phyloP scores from a whole-genome alignment of 2,329 filamentous ascomycete species.

The Herpotrichia juniperi region DNA sequence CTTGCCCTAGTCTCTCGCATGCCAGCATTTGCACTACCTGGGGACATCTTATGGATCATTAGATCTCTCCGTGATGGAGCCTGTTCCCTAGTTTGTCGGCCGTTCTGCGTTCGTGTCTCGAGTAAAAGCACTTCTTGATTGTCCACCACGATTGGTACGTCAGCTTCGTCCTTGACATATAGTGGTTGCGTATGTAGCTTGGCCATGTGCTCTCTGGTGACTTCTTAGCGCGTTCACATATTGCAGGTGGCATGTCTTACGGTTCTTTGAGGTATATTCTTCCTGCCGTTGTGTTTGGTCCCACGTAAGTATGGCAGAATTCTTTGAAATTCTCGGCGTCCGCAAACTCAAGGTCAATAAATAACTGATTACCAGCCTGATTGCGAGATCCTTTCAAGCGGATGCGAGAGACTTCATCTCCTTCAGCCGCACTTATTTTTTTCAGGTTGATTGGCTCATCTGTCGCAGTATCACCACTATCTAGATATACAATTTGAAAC shows the following conservation, averaged over 20 bases:
- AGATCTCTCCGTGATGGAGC: not conserved
- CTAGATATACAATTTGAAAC: not conserved
- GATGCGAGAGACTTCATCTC: slow-evolving; percentile 25
- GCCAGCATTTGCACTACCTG: not conserved
- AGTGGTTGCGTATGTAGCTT: slow-evolving; percentile 15
- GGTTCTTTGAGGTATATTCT: not conserved
- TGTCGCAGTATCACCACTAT: not conserved
- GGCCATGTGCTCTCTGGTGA: not conserved
- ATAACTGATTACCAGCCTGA: slow-evolving; percentile 10
- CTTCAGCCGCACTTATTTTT: slow-evolving; percentile 14
- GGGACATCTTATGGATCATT: not conserved
- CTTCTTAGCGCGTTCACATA: not conserved
- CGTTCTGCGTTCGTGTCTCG: not conserved
- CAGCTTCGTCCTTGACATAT: not conserved
- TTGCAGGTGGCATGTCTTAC: not conserved
- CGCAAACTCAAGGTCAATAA: slow-evolving; percentile 31
- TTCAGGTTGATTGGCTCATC: slow-evolving; percentile 4
- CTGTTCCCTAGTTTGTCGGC: not conserved
- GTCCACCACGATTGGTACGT: not conserved
- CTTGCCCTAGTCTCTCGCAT: not conserved
- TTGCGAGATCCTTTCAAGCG: slow-evolving; percentile 23
- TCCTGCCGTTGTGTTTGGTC: not conserved
- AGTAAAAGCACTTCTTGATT: not conserved
- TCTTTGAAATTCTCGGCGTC: slow-evolving; percentile 9
- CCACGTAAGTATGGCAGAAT: slow-evolving; percentile 12